Conservation (phyloP, 2,329 filamentous ascomycete species). For the Paecilomyces fulvus region DNA sequence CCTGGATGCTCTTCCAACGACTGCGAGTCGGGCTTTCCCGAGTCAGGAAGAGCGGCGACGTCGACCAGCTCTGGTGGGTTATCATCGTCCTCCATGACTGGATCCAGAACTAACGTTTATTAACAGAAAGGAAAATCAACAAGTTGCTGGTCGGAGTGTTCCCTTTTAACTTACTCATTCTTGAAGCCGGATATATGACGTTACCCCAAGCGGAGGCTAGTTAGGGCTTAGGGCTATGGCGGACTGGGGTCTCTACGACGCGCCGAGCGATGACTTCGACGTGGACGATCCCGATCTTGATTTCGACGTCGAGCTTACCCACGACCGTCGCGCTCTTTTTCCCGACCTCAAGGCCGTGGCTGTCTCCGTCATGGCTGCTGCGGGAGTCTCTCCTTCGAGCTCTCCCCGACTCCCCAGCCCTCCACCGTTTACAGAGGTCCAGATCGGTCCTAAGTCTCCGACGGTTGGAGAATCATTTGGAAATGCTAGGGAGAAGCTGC, state of each 20-base stretch:
- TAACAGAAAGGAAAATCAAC: neutral
- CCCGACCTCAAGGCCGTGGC: neutral
- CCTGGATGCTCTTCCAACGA: constrained; percentile 16
- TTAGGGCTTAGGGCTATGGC: constrained; percentile 18
- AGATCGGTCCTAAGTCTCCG: constrained; percentile 74
- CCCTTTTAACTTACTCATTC: neutral
- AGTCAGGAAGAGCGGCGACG: constrained; percentile 20
- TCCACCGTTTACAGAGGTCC: constrained; percentile 88
- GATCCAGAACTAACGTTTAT: constrained; percentile 5
- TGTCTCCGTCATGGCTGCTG: constrained; percentile 33
- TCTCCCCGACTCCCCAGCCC: constrained; percentile 92
- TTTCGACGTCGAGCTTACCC: constrained; percentile 18
- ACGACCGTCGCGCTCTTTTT: constrained; percentile 24
- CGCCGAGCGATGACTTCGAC: constrained; percentile 4
- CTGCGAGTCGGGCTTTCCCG: constrained; percentile 14
- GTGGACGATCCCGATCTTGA: neutral
- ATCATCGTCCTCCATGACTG: constrained; percentile 33
- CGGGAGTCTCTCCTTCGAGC: constrained; percentile 50
- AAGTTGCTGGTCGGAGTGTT: neutral
- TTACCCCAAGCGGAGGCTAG: constrained; percentile 6
- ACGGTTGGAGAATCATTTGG: constrained; percentile 52
- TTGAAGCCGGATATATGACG: constrained; percentile 10
- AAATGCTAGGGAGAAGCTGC: constrained; percentile 45
- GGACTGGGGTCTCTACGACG: constrained; percentile 7
- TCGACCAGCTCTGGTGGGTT: constrained; percentile 38